These are phyloP conservation scores for Hymenoscyphus fraxineus DNA, from an alignment of 2,329 filamentous ascomycete species.

Conservation along the genomic window DNA sequence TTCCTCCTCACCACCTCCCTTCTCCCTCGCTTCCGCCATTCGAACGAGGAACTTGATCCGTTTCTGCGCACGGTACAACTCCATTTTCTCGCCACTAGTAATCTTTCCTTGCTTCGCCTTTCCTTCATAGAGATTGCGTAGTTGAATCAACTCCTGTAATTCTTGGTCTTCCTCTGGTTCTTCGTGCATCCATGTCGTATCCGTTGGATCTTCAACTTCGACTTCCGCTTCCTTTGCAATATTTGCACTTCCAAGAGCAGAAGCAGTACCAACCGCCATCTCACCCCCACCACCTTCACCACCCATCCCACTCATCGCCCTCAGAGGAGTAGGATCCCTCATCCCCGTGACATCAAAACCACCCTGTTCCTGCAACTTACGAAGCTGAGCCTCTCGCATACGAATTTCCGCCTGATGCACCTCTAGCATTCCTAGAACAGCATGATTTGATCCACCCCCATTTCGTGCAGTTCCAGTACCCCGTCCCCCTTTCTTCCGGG, in stretches of 20 bases:
- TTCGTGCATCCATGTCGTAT: constrained; percentile 22
- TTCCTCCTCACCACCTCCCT: background rate
- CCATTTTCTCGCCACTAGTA: constrained; percentile 2
- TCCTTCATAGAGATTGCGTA: constrained; percentile 2
- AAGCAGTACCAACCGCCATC: background rate
- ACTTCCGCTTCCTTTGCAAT: constrained; percentile 7
- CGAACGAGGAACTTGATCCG: constrained; percentile 3
- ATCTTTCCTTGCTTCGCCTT: constrained; percentile 5
- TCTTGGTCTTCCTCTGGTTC: constrained; percentile 14
- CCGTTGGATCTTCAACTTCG: constrained; percentile 14
- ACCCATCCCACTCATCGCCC: no score
- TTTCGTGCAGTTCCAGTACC: background rate
- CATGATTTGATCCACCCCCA: background rate
- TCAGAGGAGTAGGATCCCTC: no score
- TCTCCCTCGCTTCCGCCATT: constrained; percentile 1
- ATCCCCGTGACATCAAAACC: background rate
- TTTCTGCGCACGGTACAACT: constrained; percentile 14
- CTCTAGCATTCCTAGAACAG: background rate
- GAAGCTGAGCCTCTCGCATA: background rate
- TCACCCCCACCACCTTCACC: no score
- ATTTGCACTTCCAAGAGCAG: background rate
- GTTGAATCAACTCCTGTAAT: constrained; percentile 6
- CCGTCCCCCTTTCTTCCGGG: no score
- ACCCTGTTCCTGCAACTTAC: background rate
- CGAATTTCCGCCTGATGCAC: no score